These are phyloP conservation scores for Ogataea polymorpha DNA, from an alignment of 805 yeast species.

Conservation along the genomic window DNA sequence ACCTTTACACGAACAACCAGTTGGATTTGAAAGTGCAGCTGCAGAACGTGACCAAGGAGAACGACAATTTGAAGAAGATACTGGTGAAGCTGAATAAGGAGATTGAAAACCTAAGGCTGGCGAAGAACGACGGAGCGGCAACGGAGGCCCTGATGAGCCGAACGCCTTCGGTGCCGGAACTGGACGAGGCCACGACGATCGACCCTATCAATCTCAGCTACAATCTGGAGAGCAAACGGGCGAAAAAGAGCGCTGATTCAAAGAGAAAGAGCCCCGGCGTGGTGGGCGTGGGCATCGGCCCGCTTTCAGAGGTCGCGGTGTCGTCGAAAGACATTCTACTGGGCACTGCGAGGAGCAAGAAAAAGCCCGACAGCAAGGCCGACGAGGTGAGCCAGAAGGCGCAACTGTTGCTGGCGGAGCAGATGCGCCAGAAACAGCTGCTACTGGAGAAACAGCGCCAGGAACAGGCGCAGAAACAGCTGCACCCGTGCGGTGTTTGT, in stretches of 20 bases:
- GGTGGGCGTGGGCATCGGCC: conserved; percentile 5
- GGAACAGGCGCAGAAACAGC: conserved; percentile 8
- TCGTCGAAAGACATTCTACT: conserved; percentile 29
- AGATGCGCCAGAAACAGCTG: conserved; percentile 20
- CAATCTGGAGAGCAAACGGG: conserved; percentile 30
- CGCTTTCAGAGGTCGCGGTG: conserved; percentile 12
- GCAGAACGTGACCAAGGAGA: conserved; percentile 42
- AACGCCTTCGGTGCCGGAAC: background rate
- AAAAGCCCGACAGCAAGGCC: conserved; percentile 20
- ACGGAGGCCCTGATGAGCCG: background rate
- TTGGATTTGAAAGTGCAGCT: conserved; percentile 36
- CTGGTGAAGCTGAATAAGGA: conserved; percentile 39
- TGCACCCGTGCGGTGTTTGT: conserved; percentile 12
- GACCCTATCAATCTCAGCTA: conserved; percentile 34
- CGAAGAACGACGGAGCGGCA: conserved; percentile 10
- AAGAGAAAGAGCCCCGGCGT: conserved; percentile 2
- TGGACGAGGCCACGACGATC: conserved; percentile 22
- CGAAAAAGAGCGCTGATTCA: conserved; percentile 16
- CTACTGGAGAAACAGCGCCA: conserved; percentile 17
- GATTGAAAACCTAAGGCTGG: conserved; percentile 32
- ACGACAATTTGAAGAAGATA: conserved; percentile 41
- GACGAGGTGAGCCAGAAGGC: conserved; percentile 22
- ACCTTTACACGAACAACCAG: conserved; percentile 30
- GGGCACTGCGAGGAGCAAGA: conserved; percentile 11
- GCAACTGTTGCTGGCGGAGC: conserved; percentile 20